Conservation (phyloP, 345 rosid genomes). For the Corchorus olitorius region DNA sequence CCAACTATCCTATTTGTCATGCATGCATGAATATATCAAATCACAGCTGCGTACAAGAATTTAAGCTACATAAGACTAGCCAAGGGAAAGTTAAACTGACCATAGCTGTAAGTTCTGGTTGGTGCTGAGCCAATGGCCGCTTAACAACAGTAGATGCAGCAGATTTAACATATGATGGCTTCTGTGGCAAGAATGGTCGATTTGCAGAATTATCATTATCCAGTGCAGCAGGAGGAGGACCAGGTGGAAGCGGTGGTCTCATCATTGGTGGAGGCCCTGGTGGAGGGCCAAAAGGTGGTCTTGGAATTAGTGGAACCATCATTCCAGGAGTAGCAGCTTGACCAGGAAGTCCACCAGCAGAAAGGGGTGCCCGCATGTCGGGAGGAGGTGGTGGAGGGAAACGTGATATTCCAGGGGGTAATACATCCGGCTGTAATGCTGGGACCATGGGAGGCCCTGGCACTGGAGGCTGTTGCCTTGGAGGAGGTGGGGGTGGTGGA, state of each 20-base stretch:
- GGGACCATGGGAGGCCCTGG: slow-evolving; percentile 49
- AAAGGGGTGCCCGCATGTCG: slow-evolving; percentile 48
- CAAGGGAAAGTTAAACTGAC: slow-evolving; percentile 40
- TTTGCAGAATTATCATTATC: slow-evolving; percentile 48
- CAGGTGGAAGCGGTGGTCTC: slow-evolving; percentile 98
- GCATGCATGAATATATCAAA: slow-evolving; percentile 3
- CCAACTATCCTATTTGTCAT: background rate
- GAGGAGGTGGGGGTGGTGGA: slow-evolving; percentile 92
- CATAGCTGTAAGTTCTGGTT: slow-evolving; percentile 96
- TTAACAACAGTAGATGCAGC: slow-evolving; percentile 98
- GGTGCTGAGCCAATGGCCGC: slow-evolving; percentile 98
- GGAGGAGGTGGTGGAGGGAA: slow-evolving; percentile 89
- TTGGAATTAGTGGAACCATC: slow-evolving; percentile 67
- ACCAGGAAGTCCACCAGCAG: slow-evolving; percentile 53
- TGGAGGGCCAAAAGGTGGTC: slow-evolving; percentile 88
- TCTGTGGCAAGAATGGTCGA: slow-evolving; percentile 63
- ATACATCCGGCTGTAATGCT: slow-evolving; percentile 52
- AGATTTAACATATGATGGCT: slow-evolving; percentile 94
- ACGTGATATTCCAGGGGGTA: slow-evolving; percentile 70
- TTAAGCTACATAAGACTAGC: slow-evolving; percentile 8
- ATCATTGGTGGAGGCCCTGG: slow-evolving; percentile 89
- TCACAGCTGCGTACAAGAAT: background rate
- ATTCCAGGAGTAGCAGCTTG: slow-evolving; percentile 62
- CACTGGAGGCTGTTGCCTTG: slow-evolving; percentile 55
- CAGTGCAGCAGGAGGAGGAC: slow-evolving; percentile 73